Evolutionary conservation across 495 filamentous ascomycete species (phyloP), one percentile per base, ranked within the genome.

Genomic region (Tuber calosporum): DNA sequence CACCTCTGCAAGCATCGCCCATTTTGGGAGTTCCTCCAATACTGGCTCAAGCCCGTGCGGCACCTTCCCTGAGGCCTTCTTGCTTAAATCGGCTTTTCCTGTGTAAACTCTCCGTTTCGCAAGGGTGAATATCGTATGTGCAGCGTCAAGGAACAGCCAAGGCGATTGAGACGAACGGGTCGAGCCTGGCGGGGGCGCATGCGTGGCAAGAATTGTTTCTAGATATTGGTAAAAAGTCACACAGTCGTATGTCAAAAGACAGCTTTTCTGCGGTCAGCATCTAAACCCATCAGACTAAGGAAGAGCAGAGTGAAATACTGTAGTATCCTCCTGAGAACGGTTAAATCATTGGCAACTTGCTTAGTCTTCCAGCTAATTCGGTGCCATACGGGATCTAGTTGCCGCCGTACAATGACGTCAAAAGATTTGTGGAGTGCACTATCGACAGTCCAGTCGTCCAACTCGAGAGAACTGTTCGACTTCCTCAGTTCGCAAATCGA

Each of bases 391-490:
- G 94, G 93, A 80, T 98, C 94, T 20, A 99, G 84, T 82, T 99
- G 95, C 79, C 94, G 89, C 69, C 93, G 85, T 68, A 99, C 89
- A 73, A 94, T 89, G 43, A 92, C 85, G 82, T 98, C 96, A 81
- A 99, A 99, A 77, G 90, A 94, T 81, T 90, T 91, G 74, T 97
- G 92, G 72, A 99, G 83, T 36, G 95, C 96, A 82, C 93, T 97
- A 81, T 99, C 96, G 30, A 97, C 84, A 72, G 93, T 98, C 95
- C 95, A 99, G 76, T 97, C 93, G 73, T 94, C 94, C 91, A 98
- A 92, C 75, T 99, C 96, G 8, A 99, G 84, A 0, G 89, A 86
- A 34, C 58, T 76, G 79, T 97, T 97, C 13, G 88, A 85, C 81
- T 96, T 97, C 81, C 93, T 94, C 22, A 99, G 85, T 81, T 99